Conservation (phyloP, 148 eudicot species). For the Camellia granthamiana region DNA sequence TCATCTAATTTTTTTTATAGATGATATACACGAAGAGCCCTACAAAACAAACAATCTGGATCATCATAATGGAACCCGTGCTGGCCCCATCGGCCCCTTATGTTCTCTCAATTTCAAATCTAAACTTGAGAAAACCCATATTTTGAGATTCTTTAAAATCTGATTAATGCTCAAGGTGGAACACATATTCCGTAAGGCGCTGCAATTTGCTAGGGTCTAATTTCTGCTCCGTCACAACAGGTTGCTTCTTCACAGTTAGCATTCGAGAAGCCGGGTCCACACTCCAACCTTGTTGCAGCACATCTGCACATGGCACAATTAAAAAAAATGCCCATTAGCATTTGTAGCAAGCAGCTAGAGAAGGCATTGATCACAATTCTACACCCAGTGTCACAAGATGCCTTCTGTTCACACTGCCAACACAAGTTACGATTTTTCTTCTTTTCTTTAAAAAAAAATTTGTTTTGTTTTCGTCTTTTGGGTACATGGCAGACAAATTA, state of each 20-base stretch:
- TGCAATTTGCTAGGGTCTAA: conserved; percentile 80
- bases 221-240: conserved; percentile 62
- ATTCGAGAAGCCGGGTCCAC: conserved; percentile 56
- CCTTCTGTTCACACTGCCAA: too few relatives aligned
- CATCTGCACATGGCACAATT: conserved; percentile 48
- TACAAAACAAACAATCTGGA: too few relatives aligned
- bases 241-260: conserved; percentile 76
- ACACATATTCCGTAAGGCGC: conserved; percentile 89
- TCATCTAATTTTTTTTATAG: too few relatives aligned
- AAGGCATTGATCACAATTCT: not conserved
- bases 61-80: too few relatives aligned
- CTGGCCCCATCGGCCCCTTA: too few relatives aligned
- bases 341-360: not conserved
- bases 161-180: conserved; percentile 83
- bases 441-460: too few relatives aligned
- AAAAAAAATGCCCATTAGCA: not conserved
- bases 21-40: too few relatives aligned
- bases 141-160: not conserved
- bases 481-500: too few relatives aligned
- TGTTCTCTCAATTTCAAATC: too few relatives aligned
- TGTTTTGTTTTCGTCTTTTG: too few relatives aligned
- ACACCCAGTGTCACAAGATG: too few relatives aligned
- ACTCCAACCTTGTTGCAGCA: conserved; percentile 72
- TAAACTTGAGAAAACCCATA: not conserved
- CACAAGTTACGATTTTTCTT: not conserved